Base-by-base conservation (phyloP, 2,329 filamentous ascomycete genomes). In the Penicillium oxalicum region DNA sequence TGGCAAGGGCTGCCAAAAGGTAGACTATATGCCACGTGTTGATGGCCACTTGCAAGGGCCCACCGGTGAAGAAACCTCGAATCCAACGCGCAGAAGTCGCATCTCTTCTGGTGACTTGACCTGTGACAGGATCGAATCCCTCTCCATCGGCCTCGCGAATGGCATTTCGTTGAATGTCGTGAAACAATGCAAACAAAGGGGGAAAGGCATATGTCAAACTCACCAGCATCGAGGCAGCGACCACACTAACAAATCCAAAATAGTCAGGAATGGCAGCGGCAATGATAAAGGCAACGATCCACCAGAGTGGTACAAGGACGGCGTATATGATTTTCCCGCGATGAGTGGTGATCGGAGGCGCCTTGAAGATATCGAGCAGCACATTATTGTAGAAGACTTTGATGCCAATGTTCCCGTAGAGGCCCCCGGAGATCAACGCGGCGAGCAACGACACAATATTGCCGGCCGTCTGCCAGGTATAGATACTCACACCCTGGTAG, bases 121-220 rank as follows among this genome's bases (percentile, higher is more conserved):
- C 61, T 2, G 61, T 63, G 2, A 29, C 42, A 9, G 51, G 47
- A 13, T 55, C 35, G 36, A 55, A 55, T 0, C 56, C 61, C 37
- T 67, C 65, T n/a, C 62, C 64, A 9, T 49, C 26, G 4, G 54
- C 51, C 4, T 48, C 9, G 1, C 48, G 51, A 11, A 67, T 58
- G 0, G 62, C 53, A 24, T 66, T 61, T 35, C 56, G 61, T 44
- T 59, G 53, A n/a, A 62, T 53, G 35, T 59, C 54, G n/a, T 50
- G 60, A 4, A 57, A 54, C 2, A 68, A 47, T 0, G 62, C 62
- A 38, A 67, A 62, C 6, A 68, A 42, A 3, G 72, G 70, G 9
- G 74, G 74, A 47, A 76, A 67, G 0, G 73, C 73, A 56, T 77
- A 77, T 9, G 67, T 73, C 56, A 77, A 69, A 36, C 76, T 71